Conservation (phyloP, 352 stramenopile genomes). For the Phytophthora fragariae region DNA sequence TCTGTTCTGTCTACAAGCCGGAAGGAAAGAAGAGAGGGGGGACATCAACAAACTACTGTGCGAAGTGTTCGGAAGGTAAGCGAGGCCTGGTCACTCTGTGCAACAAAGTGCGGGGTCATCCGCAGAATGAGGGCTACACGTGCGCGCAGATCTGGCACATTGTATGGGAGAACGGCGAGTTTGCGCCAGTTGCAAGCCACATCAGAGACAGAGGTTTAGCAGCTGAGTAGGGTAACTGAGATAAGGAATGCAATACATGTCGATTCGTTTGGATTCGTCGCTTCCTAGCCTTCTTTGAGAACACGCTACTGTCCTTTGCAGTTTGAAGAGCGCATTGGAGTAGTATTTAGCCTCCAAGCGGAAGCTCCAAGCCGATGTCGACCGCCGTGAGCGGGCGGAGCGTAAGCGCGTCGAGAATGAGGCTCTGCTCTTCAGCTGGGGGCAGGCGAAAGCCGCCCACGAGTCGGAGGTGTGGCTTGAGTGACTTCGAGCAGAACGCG, state of each 20-base stretch:
- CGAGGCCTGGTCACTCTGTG: slow-evolving; percentile 2
- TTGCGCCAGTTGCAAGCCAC: too few species aligned
- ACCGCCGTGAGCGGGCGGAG: too few species aligned
- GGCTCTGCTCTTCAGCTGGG: too few species aligned
- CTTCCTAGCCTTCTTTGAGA: neutral
- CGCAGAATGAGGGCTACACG: slow-evolving; percentile 11
- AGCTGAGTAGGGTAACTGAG: too few species aligned
- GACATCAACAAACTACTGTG: slow-evolving; percentile 19
- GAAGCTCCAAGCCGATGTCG: too few species aligned
- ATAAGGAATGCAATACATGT: too few species aligned
- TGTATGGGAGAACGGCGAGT: slow-evolving; percentile 29
- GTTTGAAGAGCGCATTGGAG: too few species aligned
- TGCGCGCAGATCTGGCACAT: slow-evolving; percentile 34
- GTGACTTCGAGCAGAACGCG: neutral
- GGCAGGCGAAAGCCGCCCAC: too few species aligned
- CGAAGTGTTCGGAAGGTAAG: slow-evolving; percentile 13
- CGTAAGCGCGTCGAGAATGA: too few species aligned
- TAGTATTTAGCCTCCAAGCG: too few species aligned
- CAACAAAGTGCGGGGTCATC: slow-evolving; percentile 20
- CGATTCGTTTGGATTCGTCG: neutral
- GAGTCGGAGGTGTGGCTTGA: neutral
- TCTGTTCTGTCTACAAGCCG: slow-evolving; percentile 24
- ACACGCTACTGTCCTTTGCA: neutral
- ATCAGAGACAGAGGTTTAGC: too few species aligned
- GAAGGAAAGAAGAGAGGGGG: slow-evolving; percentile 8